phyloP scores from a whole-genome alignment of 1,284 basidiomycete species.

The Mycena citricolor region DNA sequence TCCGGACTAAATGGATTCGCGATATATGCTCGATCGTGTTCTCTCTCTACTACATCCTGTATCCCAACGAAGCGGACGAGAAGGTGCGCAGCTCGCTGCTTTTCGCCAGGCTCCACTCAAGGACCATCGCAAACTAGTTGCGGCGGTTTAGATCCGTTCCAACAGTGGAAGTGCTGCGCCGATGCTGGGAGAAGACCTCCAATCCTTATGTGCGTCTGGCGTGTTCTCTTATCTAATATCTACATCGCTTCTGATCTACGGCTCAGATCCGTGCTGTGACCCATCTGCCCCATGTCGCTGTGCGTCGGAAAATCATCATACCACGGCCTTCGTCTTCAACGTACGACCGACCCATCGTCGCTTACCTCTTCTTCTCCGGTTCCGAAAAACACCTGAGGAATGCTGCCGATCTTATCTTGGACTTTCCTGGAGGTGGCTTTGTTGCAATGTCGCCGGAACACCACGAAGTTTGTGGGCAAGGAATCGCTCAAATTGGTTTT shows the following conservation, averaged over 20 bases:
- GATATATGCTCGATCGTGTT: slow-evolving; percentile 87
- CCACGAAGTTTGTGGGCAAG: slow-evolving; percentile 36
- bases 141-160: slow-evolving; percentile 89
- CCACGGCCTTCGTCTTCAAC: slow-evolving; percentile 77
- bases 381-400: slow-evolving; percentile 66
- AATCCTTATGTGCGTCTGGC: slow-evolving; percentile 80
- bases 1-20: slow-evolving; percentile 89
- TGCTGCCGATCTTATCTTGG: slow-evolving; percentile 81
- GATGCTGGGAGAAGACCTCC: slow-evolving; percentile 94
- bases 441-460: slow-evolving; percentile 94
- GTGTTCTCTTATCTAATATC: slow-evolving; percentile 1
- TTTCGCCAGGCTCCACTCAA: slow-evolving; percentile 6
- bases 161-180: slow-evolving; percentile 92
- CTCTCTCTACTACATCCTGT: slow-evolving; percentile 90
- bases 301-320: slow-evolving; percentile 77
- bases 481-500: no score
- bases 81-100: slow-evolving; percentile 55
- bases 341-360: slow-evolving; percentile 80
- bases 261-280: slow-evolving; percentile 75
- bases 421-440: slow-evolving; percentile 95
- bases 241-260: slow-evolving; percentile 13
- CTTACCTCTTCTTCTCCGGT: slow-evolving; percentile 82
- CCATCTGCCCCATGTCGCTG: slow-evolving; percentile 56
- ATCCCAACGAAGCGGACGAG: slow-evolving; percentile 91
- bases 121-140: slow-evolving; percentile 52